Evolutionary conservation across 2,329 filamentous ascomycete genomes (phyloP).

Genomic region (Aaosphaeria pasadenensis): DNA sequence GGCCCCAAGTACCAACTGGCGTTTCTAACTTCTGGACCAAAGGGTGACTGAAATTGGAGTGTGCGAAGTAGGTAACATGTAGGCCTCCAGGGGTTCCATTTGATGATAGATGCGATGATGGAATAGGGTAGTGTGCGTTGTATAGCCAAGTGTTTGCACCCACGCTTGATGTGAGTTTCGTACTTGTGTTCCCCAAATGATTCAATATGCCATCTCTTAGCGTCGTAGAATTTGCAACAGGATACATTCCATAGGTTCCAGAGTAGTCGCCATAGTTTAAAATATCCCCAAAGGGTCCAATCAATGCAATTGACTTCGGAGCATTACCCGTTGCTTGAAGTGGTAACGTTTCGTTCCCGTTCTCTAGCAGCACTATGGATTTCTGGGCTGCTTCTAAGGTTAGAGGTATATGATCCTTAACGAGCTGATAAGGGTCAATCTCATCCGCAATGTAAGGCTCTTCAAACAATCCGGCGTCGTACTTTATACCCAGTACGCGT

Average conservation of each 20-base stretch:
- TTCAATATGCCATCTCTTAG: conserved; percentile 38
- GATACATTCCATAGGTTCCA: conserved; percentile 42
- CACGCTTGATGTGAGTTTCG: conserved; percentile 42
- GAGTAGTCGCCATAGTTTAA: conserved; percentile 48
- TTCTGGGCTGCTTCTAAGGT: conserved; percentile 44
- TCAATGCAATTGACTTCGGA: conserved; percentile 37
- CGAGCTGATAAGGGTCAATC: conserved; percentile 35
- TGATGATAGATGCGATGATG: conserved; percentile 40
- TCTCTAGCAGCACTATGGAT: conserved; percentile 44
- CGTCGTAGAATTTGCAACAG: conserved; percentile 38
- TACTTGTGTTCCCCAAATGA: conserved; percentile 19
- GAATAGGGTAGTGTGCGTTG: conserved; percentile 45
- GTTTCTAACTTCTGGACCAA: conserved; percentile 30
- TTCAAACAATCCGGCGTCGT: conserved; percentile 44
- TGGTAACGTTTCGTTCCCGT: conserved; percentile 41
- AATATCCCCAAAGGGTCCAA: conserved; percentile 42
- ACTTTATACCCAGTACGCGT: conserved; percentile 41
- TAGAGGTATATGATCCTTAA: conserved; percentile 32
- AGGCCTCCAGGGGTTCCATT: conserved; percentile 40
- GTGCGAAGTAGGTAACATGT: conserved; percentile 41
- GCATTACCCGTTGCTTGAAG: conserved; percentile 24
- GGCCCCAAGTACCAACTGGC: conserved; percentile 44
- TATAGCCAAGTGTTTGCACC: conserved; percentile 46
- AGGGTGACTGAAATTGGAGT: conserved; percentile 38
- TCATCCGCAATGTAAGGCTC: conserved; percentile 36